Evolutionary conservation across 129 eudicot species (phyloP).

Genomic region (Mikania micrantha): DNA sequence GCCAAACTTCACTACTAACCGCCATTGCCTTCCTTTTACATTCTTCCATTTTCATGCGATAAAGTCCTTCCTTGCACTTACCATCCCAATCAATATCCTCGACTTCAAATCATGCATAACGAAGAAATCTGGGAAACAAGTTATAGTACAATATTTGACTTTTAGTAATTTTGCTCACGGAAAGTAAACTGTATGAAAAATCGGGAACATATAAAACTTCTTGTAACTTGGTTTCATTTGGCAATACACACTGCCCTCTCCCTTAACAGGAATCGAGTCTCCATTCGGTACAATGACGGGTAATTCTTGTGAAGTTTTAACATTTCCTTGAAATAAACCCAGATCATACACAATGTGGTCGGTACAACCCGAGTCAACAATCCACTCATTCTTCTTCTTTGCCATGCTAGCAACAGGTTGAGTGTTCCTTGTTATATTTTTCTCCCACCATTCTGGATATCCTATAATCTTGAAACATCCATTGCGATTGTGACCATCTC

Average conservation of each 20-base stretch:
- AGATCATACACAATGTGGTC: not conserved
- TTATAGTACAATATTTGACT: not conserved
- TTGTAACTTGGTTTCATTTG: not conserved
- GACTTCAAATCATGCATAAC: not conserved
- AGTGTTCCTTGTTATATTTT: not conserved
- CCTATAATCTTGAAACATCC: not conserved
- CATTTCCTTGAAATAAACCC: not conserved
- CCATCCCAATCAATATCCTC: not conserved
- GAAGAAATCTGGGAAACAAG: not conserved
- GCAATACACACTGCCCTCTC: not conserved
- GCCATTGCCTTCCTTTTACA: not conserved
- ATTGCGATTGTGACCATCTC: not conserved
- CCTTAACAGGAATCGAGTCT: not conserved
- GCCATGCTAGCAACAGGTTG: not conserved
- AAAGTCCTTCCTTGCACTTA: not conserved
- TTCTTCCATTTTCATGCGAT: not conserved
- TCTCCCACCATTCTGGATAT: not conserved
- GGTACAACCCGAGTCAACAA: not conserved
- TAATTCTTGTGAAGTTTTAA: not conserved
- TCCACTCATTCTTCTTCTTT: not conserved
- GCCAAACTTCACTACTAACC: not conserved
- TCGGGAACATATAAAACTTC: not conserved
- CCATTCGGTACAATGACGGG: not conserved
- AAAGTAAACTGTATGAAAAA: not conserved
- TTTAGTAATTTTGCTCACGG: not conserved